Conservation (phyloP, 345 rosid species). For the Carallia pectinifolia region DNA sequence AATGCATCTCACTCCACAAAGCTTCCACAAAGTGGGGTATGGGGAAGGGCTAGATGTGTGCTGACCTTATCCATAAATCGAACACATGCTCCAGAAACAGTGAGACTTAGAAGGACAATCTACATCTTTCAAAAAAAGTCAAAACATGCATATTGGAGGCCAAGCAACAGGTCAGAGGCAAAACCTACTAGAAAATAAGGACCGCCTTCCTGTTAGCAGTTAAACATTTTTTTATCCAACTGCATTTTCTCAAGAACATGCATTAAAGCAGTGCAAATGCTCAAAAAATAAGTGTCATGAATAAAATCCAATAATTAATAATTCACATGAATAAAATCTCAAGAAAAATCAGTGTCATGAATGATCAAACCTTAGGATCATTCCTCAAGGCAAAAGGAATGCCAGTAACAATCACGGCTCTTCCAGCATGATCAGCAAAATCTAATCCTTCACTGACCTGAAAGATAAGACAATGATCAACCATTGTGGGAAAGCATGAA, state of each 20-base stretch:
- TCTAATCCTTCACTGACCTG: slow-evolving; percentile 99
- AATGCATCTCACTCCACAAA: no score
- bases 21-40: no score
- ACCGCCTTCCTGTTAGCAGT: no score
- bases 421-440: slow-evolving; percentile 95
- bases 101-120: background rate
- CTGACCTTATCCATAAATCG: no score
- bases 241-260: no score
- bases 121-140: background rate
- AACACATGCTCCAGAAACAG: no score
- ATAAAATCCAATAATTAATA: background rate
- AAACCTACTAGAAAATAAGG: no score
- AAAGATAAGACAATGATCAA: slow-evolving; percentile 26
- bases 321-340: background rate
- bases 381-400: slow-evolving; percentile 76
- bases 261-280: background rate
- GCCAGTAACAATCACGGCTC: slow-evolving; percentile 93
- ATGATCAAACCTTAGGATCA: slow-evolving; percentile 80
- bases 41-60: no score
- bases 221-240: no score
- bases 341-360: background rate
- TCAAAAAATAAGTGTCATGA: no score
- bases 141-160: background rate
- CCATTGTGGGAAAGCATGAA: slow-evolving; percentile 10
- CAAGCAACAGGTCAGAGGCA: background rate